Percentiles rank a stretch among this genome's conserved stretches.
These are phyloP conservation scores for Apophysomyces variabilis DNA, from an alignment of 371 early-diverging fungal genomes.

Conservation along the genomic window DNA sequence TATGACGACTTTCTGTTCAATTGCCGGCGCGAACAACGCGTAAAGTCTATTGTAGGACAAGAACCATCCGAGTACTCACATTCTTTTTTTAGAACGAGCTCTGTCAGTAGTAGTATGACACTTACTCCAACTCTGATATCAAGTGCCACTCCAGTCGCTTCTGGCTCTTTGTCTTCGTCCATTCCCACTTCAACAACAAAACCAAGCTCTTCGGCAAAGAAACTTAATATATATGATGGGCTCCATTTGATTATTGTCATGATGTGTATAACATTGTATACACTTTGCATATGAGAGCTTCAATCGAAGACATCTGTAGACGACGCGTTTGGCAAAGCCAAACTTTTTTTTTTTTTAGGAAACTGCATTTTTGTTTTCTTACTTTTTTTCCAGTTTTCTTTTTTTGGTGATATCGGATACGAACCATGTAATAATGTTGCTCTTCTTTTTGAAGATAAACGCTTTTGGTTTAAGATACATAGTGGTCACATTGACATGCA, in stretches of 20 bases:
- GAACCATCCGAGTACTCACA: conserved; percentile 3
- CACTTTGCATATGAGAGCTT: not conserved
- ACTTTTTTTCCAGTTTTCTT: not conserved
- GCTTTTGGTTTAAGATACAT: not conserved
- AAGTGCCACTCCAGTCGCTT: not conserved
- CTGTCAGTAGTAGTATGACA: not conserved
- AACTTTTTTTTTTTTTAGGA: not conserved
- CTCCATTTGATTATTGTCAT: not conserved
- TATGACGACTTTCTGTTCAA: conserved; percentile 42
- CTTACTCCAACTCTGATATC: not conserved
- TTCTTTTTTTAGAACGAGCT: conserved; percentile 3
- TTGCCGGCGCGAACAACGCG: conserved; percentile 40
- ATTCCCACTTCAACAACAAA: not conserved
- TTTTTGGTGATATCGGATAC: conserved; percentile 10
- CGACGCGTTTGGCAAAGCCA: conserved; percentile 5
- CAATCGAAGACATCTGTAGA: no score
- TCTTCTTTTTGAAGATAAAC: not conserved
- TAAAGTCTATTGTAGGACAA: conserved; percentile 15
- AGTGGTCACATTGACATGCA: no score
- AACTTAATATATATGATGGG: not conserved
- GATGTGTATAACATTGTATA: not conserved
- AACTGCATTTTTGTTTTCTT: not conserved
- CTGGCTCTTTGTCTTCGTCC: not conserved
- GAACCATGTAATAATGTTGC: conserved; percentile 4
- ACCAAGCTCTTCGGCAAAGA: not conserved